A percentile compares a stretch with the other conserved stretches of the same genome.
Conservation (phyloP, 2,329 filamentous ascomycete species). For the Trichoderma cornu-damae region DNA sequence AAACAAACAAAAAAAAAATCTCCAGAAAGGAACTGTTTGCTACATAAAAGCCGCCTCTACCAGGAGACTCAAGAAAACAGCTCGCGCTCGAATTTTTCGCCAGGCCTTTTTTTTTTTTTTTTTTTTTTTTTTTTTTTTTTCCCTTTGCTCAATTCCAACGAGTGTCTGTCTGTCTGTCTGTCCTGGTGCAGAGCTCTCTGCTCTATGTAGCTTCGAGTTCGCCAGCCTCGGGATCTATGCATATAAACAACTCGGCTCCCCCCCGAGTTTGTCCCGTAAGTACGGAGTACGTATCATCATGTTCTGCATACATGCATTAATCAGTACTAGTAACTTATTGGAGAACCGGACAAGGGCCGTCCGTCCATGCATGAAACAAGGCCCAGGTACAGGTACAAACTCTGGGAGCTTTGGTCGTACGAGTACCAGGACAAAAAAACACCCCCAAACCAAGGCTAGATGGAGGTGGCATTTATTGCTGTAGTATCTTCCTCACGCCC, state of each 20-base stretch:
- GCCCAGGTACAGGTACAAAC: slow-evolving; percentile 2
- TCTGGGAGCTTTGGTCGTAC: no score
- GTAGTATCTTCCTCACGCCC: not conserved
- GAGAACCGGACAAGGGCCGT: not conserved
- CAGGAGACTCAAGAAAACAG: not conserved
- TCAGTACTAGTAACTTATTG: no score
- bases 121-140: no score
- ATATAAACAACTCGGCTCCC: not conserved
- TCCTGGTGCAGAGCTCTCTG: not conserved
- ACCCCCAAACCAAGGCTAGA: not conserved
- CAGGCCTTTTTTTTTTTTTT: no score
- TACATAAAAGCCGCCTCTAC: slow-evolving; percentile 1
- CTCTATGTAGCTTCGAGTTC: not conserved
- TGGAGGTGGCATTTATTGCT: not conserved
- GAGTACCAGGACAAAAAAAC: no score
- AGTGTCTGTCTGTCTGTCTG: no score
- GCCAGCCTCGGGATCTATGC: not conserved
- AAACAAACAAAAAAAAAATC: not conserved
- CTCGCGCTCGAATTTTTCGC: not conserved
- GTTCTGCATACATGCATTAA: not conserved
- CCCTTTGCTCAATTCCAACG: no score
- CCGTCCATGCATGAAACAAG: not conserved
- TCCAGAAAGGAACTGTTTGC: not conserved
- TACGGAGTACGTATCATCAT: not conserved
- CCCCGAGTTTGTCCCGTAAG: not conserved